Evolutionary conservation across 805 yeast genomes (phyloP), one percentile per base, ranked within the genome.

Genomic region (Ogataea degrootiae): DNA sequence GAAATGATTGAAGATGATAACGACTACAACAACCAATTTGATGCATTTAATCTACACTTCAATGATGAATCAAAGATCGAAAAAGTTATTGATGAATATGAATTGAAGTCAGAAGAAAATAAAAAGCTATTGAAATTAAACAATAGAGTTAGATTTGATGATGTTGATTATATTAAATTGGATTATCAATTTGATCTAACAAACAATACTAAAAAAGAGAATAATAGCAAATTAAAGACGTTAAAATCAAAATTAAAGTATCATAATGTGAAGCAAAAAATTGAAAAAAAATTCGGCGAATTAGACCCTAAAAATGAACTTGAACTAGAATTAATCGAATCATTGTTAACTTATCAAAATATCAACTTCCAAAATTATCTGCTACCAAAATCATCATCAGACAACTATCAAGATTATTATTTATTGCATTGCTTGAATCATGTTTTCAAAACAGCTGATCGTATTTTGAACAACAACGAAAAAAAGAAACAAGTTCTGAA

Each of bases 11-110:
- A 68, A 16, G 72, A 65, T 5, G 71, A 68, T 41, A 45, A 54
- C 11, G 61, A 66, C 37, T 48, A 48, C 17, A 41, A 47, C 5
- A 56, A 58, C 44, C 50, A 49, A 41, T 54, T 42, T 41, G 97
- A 92, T 66, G 87, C 96, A 0, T 90, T 87, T 56, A 87, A 86
- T 51, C 59, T 67, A 12, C 98, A 91, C 63, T 91, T 85, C 65
- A 84, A 82, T 42, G 67, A 71, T 19, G 64, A 75, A 5, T 76
- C 74, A 2, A 63, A 65, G 11, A 59, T 76, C 19, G 70, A 66
- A 19, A 45, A 51, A 8, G 60, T 62, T 0, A 62, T 74, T 22
- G 50, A 58, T 0, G 52, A 56, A n/a, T 54, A 46, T 35, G 43
- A 54, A 34, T 19, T 36, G 5, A 35, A 46, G 21, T 26, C 35